Evolutionary conservation across 1,284 basidiomycete species (phyloP).

Genomic region (Boletus semigastroideus): DNA sequence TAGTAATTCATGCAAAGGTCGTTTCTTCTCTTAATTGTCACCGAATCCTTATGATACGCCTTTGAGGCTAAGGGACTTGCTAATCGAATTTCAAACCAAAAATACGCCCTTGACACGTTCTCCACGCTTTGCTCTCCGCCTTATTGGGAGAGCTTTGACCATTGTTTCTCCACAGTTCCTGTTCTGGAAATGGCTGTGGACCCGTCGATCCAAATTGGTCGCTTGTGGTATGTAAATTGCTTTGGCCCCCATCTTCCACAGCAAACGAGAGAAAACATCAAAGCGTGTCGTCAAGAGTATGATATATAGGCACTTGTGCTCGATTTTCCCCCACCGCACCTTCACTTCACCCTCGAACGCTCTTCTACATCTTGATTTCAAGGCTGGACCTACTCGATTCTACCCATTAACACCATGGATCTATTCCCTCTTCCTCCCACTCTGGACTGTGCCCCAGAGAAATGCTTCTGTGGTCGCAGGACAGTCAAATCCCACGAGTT

Average conservation of each 20-base stretch:
- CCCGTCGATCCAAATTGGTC: neutral
- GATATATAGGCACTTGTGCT: constrained; percentile 14
- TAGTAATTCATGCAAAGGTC: too few species aligned
- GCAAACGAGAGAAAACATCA: constrained; percentile 2
- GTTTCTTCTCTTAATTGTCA: too few species aligned
- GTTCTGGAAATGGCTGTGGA: constrained; percentile 4
- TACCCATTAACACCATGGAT: constrained; percentile 2
- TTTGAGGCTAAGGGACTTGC: too few species aligned
- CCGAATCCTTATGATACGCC: too few species aligned
- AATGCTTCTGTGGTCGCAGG: constrained; percentile 28
- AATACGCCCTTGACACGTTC: neutral
- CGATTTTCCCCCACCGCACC: neutral
- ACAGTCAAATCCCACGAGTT: constrained; percentile 27
- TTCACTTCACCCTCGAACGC: neutral
- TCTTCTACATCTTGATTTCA: neutral
- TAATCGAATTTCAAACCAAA: neutral
- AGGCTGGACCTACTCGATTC: neutral
- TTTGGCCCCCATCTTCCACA: constrained; percentile 16
- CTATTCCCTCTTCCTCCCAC: constrained; percentile 5
- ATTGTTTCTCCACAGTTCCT: constrained; percentile 15
- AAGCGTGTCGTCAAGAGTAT: constrained; percentile 1
- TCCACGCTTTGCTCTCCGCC: neutral
- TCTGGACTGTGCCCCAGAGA: constrained; percentile 12
- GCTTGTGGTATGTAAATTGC: neutral
- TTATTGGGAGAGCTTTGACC: neutral